Base-by-base conservation (phyloP, 2,329 filamentous ascomycete genomes). In the Aspergillus uvarum region DNA sequence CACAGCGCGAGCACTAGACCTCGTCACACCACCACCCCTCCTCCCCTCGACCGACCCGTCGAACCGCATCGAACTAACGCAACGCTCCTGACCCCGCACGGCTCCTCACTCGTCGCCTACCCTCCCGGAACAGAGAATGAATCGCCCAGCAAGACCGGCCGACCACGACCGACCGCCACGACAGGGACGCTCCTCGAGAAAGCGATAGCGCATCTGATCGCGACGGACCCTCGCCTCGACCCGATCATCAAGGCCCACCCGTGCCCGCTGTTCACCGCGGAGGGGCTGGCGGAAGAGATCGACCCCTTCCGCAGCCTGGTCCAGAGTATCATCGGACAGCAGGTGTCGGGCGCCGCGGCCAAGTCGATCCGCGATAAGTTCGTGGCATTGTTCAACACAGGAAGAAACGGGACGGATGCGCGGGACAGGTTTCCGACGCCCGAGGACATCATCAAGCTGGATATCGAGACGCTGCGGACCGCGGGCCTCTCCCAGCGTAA, bases 401-500 rank as follows among this genome's bases (percentile, higher is more conserved):
- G 32, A 6, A 12, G 76, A 5, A 70, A 75, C 24, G 51, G 21
- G 3, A 60, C 61, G 22, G 52, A 49, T 49, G 59, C 38, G 47
- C 59, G 59, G 42, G 53, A 47, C n/a, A 56, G 51, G 38, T 98
- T 97, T 70, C 94, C 94, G 0, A 84, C 86, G 0, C 94, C 95
- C 0, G 83, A 86, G 0, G 82, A 91, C 65, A 91, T 98, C 7
- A 84, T 86, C 0, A 73, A 78, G 8, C 84, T 81, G 54, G 77
- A 87, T 19, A 79, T 96, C 32, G 79, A 88, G 31, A 83, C 78
- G 3, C 83, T 99, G 8, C 89, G 94, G 31, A 89, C 89, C 7
- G 95, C 94, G 0, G 95, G 95, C 0, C 84, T 99, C 53, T 96
- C 92, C 3, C 90, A 96, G 77, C 87, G 95, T 59, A 99, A 99